These are phyloP conservation scores for Puccinia hordei DNA, from an alignment of 1,284 basidiomycete genomes.

Conservation along the genomic window DNA sequence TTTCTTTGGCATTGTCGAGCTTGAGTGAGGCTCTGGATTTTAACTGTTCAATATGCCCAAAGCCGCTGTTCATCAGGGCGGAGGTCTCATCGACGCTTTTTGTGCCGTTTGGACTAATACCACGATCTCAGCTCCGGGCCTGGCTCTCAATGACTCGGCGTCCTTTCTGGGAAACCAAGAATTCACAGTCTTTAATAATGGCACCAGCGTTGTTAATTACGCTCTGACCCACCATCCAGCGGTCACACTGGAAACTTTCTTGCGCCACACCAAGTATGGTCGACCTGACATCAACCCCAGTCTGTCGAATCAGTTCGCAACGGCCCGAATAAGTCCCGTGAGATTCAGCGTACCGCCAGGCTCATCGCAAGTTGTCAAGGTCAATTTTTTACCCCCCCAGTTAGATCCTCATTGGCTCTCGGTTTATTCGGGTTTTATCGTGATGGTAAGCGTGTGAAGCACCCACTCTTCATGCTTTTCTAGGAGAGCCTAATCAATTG, in stretches of 20 bases:
- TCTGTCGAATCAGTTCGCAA: too few species aligned
- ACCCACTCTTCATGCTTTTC: too few species aligned
- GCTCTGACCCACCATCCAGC: conserved; percentile 26
- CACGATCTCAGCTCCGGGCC: conserved; percentile 1
- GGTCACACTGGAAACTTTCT: background rate
- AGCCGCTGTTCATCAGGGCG: conserved; percentile 49
- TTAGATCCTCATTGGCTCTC: background rate
- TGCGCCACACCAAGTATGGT: background rate
- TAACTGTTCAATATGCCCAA: too few species aligned
- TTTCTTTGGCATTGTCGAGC: background rate
- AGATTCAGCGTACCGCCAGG: too few species aligned
- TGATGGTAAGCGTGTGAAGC: conserved; percentile 9
- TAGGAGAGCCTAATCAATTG: background rate
- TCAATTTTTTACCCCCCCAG: conserved; percentile 17
- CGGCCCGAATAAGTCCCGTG: too few species aligned
- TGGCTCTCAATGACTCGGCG: conserved; percentile 32
- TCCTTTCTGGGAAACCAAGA: conserved; percentile 15
- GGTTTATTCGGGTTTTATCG: conserved; percentile 46
- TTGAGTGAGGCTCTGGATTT: background rate
- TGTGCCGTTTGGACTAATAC: conserved; percentile 40
- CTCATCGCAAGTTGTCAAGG: background rate
- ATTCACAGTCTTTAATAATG: background rate
- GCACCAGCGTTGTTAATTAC: conserved; percentile 7
- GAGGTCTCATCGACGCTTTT: conserved; percentile 36
- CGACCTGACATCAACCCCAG: conserved; percentile 2